Evolutionary conservation across 495 filamentous ascomycete species (phyloP), one percentile per base, ranked within the genome.

Genomic region (Xylaria intraflava): DNA sequence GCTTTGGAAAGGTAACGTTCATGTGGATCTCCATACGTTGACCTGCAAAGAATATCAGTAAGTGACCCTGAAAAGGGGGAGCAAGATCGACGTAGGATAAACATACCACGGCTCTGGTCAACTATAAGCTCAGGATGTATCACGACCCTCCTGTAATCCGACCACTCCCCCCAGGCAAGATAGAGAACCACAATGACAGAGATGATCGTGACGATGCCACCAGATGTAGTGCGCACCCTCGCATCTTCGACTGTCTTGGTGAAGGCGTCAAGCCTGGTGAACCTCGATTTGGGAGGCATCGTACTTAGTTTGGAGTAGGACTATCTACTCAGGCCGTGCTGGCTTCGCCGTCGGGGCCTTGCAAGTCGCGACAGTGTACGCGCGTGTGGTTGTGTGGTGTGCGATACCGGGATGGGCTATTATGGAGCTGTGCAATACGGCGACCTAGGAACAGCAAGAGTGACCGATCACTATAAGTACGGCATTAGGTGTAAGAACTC

Each of bases 231-330:
- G 62, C 94, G 87, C 69, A 97, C 82, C 55, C 94, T 82, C 56
- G 93, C 93, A 84, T 98, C 93, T 65, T 97, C 94, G 41, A 98
- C 93, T 31, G 93, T 98, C 71, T 98, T 98, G 31, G 90, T 93
- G 69, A 98, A 98, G 73, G 93, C 93, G 69, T 98, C 93, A 40
- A 98, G 86, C 75, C 88, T 86, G 42, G 88, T 95, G 67, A 98
- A 95, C 67, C 93, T 86, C 59, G 89, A 94, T 64, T 85, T 85
- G 29, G 78, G 62, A 55, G 83, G 69, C 82, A 85, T 85, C 30
- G 59, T 70, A 17, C 57, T 10, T 17, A 11, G 24, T 35, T 16
- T 11, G 27, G 26, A 48, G n/a, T 27, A 27, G 16, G 20, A n/a
- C 35, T 43, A 26, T 24, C 41, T 42, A n/a, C 20, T 48, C 36